Evolutionary conservation across 2,329 filamentous ascomycete species (phyloP).

Genomic region (Sordariomycetes sp.): DNA sequence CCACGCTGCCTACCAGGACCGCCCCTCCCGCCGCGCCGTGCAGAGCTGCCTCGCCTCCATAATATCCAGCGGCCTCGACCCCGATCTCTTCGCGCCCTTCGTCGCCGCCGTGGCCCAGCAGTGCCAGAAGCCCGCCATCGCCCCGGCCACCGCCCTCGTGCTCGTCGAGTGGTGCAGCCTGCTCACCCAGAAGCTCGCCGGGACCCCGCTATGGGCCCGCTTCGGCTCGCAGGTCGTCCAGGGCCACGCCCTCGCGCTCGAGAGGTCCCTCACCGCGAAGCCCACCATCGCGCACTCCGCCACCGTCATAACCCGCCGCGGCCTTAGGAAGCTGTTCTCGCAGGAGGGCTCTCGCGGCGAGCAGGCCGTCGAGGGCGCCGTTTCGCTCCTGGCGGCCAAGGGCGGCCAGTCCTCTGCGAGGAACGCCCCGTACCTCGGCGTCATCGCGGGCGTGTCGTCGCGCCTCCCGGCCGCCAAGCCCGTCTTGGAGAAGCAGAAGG

Average conservation of each 20-base stretch:
- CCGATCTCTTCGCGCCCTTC: slow-evolving; percentile 41
- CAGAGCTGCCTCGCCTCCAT: slow-evolving; percentile 68
- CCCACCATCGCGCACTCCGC: slow-evolving; percentile 61
- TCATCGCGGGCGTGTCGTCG: slow-evolving; percentile 77
- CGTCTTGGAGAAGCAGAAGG: slow-evolving; percentile 53
- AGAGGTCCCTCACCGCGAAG: slow-evolving; percentile 63
- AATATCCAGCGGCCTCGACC: slow-evolving; percentile 44
- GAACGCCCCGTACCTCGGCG: slow-evolving; percentile 70
- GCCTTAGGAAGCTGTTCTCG: slow-evolving; percentile 63
- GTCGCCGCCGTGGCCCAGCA: slow-evolving; percentile 60
- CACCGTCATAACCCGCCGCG: slow-evolving; percentile 66
- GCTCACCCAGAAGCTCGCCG: slow-evolving; percentile 61
- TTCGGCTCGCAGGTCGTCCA: slow-evolving; percentile 56
- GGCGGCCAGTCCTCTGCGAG: slow-evolving; percentile 50
- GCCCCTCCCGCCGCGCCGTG: slow-evolving; percentile 71
- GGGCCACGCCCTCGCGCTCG: slow-evolving; percentile 62
- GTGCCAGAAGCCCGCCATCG: slow-evolving; percentile 65
- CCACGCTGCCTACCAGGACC: slow-evolving; percentile 78
- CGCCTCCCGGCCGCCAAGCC: slow-evolving; percentile 55
- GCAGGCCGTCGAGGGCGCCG: slow-evolving; percentile 49
- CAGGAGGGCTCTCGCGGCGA: slow-evolving; percentile 42
- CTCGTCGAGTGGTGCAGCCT: slow-evolving; percentile 83
- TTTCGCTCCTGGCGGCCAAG: slow-evolving; percentile 61
- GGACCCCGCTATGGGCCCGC: slow-evolving; percentile 50
- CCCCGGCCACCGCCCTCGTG: slow-evolving; percentile 73